phyloP scores from a whole-genome alignment of 768 basidiomycete species.

The Serendipita sp. region DNA sequence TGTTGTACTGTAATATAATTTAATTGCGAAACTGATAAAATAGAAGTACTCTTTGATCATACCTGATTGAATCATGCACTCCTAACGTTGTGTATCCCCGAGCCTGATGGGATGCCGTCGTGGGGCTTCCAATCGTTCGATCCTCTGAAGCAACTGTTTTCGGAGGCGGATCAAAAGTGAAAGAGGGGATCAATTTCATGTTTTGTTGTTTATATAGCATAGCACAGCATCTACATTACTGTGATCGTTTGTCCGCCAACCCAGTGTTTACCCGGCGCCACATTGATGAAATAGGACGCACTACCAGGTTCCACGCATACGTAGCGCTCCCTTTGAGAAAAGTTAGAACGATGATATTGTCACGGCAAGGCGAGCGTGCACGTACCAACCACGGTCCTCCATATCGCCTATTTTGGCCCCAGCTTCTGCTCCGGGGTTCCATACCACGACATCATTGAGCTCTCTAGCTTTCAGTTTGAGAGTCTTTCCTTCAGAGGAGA shows the following conservation, averaged over 20 bases:
- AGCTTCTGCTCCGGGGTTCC: constrained; percentile 71
- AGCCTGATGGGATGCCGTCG: too few species aligned
- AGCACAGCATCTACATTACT: constrained; percentile 21
- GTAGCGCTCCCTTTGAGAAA: constrained; percentile 50
- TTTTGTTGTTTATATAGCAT: too few species aligned
- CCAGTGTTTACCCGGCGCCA: constrained; percentile 57
- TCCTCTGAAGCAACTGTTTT: too few species aligned
- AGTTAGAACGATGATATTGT: neutral
- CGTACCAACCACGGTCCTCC: constrained; percentile 77
- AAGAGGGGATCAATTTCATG: too few species aligned
- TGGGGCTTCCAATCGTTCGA: too few species aligned
- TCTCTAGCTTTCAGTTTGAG: constrained; percentile 37
- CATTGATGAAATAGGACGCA: constrained; percentile 52
- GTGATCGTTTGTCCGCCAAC: constrained; percentile 57
- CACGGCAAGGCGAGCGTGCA: constrained; percentile 7
- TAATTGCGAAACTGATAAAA: too few species aligned
- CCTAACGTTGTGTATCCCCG: too few species aligned
- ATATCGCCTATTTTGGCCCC: constrained; percentile 75
- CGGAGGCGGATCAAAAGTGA: too few species aligned
- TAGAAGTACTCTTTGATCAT: too few species aligned
- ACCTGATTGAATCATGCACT: too few species aligned
- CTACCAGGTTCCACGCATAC: constrained; percentile 87
- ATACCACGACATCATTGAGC: constrained; percentile 73
- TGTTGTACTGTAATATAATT: too few species aligned
- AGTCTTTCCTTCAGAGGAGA: constrained; percentile 38